Conservation (phyloP, 495 filamentous ascomycete species). For the Podospora tetraspora region DNA sequence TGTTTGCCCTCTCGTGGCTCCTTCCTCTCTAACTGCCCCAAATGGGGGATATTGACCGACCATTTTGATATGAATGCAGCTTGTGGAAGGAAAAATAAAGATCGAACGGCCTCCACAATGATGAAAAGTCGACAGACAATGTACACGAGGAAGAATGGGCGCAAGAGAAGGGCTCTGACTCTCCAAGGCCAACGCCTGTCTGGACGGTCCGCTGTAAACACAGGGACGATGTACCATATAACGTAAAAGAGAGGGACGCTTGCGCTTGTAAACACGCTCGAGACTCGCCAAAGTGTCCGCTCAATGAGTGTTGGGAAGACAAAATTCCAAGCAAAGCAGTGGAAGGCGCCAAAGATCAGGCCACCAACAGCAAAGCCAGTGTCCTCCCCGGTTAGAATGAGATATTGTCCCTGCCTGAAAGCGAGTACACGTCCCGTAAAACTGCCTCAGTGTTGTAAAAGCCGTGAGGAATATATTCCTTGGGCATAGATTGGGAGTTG, state of each 20-base stretch:
- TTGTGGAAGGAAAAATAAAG: background rate
- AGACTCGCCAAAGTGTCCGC: background rate
- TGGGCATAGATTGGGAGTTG: no score
- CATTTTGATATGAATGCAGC: slow-evolving; percentile 5
- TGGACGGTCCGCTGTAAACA: background rate
- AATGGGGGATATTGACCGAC: slow-evolving; percentile 3
- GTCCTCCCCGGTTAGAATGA: background rate
- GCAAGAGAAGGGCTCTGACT: no score
- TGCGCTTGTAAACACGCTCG: background rate
- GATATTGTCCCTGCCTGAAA: no score
- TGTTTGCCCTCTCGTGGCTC: no score
- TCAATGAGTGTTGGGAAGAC: background rate
- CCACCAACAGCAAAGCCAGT: background rate
- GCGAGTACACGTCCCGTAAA: background rate
- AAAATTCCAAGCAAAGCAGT: slow-evolving; percentile 1
- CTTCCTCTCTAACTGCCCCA: background rate
- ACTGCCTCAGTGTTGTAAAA: background rate
- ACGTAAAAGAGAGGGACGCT: background rate
- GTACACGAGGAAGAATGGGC: background rate
- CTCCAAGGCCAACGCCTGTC: background rate
- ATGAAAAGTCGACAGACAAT: background rate
- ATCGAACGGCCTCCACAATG: background rate
- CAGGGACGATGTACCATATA: background rate
- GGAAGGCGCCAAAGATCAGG: background rate
- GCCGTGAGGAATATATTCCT: background rate